A percentile compares a stretch with the other conserved stretches of the same genome.
Conservation (phyloP, 2,329 filamentous ascomycete species). For the Fusarium chlamydosporum region DNA sequence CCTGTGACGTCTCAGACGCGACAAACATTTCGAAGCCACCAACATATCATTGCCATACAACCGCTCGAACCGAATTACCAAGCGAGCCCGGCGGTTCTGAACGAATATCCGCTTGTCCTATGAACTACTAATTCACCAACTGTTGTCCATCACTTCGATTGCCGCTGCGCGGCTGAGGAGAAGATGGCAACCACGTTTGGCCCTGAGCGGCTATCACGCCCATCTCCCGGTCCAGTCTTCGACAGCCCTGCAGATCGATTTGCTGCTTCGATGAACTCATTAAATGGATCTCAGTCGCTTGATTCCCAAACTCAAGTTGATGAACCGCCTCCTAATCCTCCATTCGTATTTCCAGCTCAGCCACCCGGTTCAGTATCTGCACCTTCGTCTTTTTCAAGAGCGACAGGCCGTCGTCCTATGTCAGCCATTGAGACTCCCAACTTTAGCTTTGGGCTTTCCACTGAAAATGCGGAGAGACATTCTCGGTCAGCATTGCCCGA, state of each 20-base stretch:
- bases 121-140: conserved; percentile 56
- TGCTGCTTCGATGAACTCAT: conserved; percentile 38
- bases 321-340: conserved; percentile 70
- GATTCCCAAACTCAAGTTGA: conserved; percentile 29
- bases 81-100: conserved; percentile 26
- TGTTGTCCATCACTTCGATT: conserved; percentile 61
- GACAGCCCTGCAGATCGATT: conserved; percentile 48
- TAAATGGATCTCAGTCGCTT: conserved; percentile 38
- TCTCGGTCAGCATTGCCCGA: conserved; percentile 62
- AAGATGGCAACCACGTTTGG: conserved; percentile 61
- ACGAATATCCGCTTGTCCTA: conserved; percentile 51
- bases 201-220: conserved; percentile 55
- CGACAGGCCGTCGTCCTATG: conserved; percentile 65
- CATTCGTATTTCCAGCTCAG: conserved; percentile 73
- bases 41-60: conserved; percentile 12
- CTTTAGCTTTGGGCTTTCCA: conserved; percentile 50
- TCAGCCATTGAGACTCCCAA: conserved; percentile 66
- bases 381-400: conserved; percentile 63
- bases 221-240: conserved; percentile 48
- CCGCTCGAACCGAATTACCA: conserved; percentile 21
- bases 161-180: conserved; percentile 65
- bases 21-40: conserved; percentile 19
- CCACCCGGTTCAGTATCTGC: conserved; percentile 62
- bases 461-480: conserved; percentile 50
- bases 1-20: conserved; percentile 36